Base-by-base conservation (phyloP, 345 rosid genomes). In the Eucalyptus dawsonii region DNA sequence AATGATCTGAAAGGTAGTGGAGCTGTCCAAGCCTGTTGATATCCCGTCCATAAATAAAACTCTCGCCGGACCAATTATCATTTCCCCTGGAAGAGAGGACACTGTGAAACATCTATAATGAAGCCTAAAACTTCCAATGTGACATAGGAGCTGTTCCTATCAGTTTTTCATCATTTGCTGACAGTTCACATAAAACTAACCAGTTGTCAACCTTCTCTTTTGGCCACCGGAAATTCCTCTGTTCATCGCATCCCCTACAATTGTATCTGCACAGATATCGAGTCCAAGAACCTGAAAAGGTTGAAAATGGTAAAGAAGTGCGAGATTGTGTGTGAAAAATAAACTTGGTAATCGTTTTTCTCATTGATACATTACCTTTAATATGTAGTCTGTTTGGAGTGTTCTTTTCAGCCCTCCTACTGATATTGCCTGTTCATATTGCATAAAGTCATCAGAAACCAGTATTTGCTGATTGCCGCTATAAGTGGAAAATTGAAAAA, bases 1-100 rank as follows among this genome's bases (percentile, higher is more conserved):
- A 80, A 94, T 93, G 45, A 97, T 95, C 90, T 94, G 97, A 87
- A 94, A 95, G 40, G 96, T 93, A 9, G 99, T 96, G 37, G 97
- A 94, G 90, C 95, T 96, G 92, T 96, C 97, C 80, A 96, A 89
- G 88, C 99, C 97, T 24, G 92, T 95, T 80, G 98, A 93, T 86
- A 96, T 96, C 88, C 94, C 99, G 89, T 96, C 98, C 99, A 97
- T 95, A 89, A 97, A 95, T 5, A 97, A 93, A 76, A 94, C 96
- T 92, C 91, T 95, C 3, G 93, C 89, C 15, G 99, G 99, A 34
- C 97, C 98, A 19, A 96, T 88, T 21, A 97, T 93, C 96, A 95
- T 95, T 86, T 97, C 99, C 51, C 96, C 97, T 90, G 93, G 85
- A 80, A 87, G 53, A 60, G 42, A 86, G 45, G 34, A 29, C 37